A percentile compares a stretch with the other conserved stretches of the same genome.
These are phyloP conservation scores for Avena insularis DNA, from an alignment of 176 grass and related monocot genomes.

Conservation along the genomic window DNA sequence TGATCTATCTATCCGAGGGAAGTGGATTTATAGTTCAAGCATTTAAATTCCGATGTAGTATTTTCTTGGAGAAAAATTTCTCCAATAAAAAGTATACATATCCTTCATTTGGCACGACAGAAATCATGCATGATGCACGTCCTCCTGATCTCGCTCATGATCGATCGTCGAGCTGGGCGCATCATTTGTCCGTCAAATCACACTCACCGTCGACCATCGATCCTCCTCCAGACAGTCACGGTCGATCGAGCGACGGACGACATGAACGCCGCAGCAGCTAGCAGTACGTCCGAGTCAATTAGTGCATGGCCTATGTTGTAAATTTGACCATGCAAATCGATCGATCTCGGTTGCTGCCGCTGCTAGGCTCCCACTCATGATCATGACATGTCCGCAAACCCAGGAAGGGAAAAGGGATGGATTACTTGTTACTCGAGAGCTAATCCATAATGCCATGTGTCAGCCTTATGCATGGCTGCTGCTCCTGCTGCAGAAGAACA, in stretches of 20 bases:
- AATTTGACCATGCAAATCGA: background rate
- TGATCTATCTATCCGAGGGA: background rate
- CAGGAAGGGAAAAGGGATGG: constrained; percentile 30
- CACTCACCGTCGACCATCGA: background rate
- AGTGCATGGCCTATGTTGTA: background rate
- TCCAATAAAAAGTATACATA: background rate
- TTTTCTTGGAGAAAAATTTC: background rate
- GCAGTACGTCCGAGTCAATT: background rate
- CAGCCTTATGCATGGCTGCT: constrained; percentile 48
- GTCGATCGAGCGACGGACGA: background rate
- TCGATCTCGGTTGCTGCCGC: constrained; percentile 25
- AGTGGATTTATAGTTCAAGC: background rate
- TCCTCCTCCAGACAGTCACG: background rate
- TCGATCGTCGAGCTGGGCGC: background rate
- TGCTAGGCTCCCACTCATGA: background rate
- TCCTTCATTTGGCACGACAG: too few species aligned
- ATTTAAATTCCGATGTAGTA: background rate
- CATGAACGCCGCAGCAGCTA: background rate
- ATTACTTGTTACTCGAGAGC: background rate
- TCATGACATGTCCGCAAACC: constrained; percentile 39
- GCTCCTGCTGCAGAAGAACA: constrained; percentile 15
- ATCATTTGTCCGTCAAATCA: constrained; percentile 20
- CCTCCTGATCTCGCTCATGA: too few species aligned
- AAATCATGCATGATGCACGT: too few species aligned
- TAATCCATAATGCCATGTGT: background rate